A percentile compares a stretch with the other conserved stretches of the same genome.
Conservation (phyloP, 768 basidiomycete genomes). For the Thelephora aurantiotincta region DNA sequence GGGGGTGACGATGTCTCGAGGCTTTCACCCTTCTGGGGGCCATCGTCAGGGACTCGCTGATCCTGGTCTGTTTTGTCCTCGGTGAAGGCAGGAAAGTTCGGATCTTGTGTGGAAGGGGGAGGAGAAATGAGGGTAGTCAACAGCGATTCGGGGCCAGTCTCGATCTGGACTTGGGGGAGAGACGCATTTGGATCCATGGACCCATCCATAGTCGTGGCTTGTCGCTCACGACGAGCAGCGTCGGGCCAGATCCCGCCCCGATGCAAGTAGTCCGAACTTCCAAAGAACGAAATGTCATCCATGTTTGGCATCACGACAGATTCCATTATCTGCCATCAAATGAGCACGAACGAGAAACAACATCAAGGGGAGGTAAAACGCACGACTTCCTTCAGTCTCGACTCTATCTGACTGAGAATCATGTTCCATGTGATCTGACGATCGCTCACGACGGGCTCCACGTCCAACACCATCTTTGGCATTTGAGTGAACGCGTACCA, state of each 20-base stretch:
- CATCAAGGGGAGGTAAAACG: slow-evolving; percentile 15
- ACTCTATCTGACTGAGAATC: slow-evolving; percentile 83
- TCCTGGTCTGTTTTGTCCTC: too few relatives aligned
- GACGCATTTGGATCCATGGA: not conserved
- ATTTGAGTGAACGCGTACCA: slow-evolving; percentile 93
- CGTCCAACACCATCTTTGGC: slow-evolving; percentile 78
- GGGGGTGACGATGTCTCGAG: slow-evolving; percentile 11
- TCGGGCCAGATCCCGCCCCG: slow-evolving; percentile 89
- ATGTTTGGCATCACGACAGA: slow-evolving; percentile 94
- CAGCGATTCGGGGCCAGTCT: not conserved
- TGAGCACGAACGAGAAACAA: slow-evolving; percentile 3
- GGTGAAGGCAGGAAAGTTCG: not conserved
- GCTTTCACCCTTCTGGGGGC: too few relatives aligned
- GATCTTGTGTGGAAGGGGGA: slow-evolving; percentile 2
- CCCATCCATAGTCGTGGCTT: slow-evolving; percentile 1
- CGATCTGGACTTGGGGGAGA: too few relatives aligned
- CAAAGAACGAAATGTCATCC: slow-evolving; percentile 96
- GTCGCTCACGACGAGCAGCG: slow-evolving; percentile 34
- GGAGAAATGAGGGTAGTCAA: slow-evolving; percentile 24
- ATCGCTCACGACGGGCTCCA: slow-evolving; percentile 90
- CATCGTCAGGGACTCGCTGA: too few relatives aligned
- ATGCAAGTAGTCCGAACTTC: slow-evolving; percentile 44
- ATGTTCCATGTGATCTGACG: slow-evolving; percentile 90
- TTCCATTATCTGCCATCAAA: slow-evolving; percentile 82
- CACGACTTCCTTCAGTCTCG: slow-evolving; percentile 78